These are phyloP conservation scores for Russula vinacea DNA, from an alignment of 768 basidiomycete species.

Conservation along the genomic window DNA sequence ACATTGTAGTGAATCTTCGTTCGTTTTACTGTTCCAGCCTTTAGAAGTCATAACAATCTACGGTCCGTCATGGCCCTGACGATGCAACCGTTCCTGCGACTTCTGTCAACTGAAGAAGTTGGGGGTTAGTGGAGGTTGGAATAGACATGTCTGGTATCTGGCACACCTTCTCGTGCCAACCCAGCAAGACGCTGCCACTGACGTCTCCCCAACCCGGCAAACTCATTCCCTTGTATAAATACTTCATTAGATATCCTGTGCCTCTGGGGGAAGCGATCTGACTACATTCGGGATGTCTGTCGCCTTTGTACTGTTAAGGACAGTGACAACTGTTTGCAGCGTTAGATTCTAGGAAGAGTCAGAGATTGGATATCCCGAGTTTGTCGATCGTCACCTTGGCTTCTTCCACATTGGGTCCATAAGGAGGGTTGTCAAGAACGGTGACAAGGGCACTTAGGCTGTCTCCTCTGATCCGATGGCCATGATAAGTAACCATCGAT, in stretches of 20 bases:
- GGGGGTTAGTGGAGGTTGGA: constrained; percentile 5
- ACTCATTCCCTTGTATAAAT: constrained; percentile 95
- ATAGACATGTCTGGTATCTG: constrained; percentile 3
- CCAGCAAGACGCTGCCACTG: constrained; percentile 65
- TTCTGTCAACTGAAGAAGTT: constrained; percentile 77
- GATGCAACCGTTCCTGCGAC: constrained; percentile 94
- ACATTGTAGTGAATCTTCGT: constrained; percentile 20
- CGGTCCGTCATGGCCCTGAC: constrained; percentile 81
- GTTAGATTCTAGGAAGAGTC: constrained; percentile 58
- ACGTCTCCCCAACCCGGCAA: constrained; percentile 58
- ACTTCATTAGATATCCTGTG: constrained; percentile 95
- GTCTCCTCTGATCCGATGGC: constrained; percentile 57
- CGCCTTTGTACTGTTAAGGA: constrained; percentile 91
- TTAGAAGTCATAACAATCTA: constrained; percentile 45
- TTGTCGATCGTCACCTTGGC: constrained; percentile 64
- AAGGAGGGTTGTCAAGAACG: constrained; percentile 80
- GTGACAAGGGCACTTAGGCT: constrained; percentile 65
- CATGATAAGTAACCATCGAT: background rate
- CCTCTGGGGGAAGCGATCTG: constrained; percentile 65
- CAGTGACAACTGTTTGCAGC: constrained; percentile 75
- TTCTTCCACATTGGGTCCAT: constrained; percentile 80
- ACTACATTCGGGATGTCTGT: constrained; percentile 78
- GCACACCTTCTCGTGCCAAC: constrained; percentile 95
- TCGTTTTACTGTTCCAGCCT: constrained; percentile 18
- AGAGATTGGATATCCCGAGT: background rate